Evolutionary conservation across 768 basidiomycete genomes (phyloP).

Genomic region (Macrolepiota dolichaula): DNA sequence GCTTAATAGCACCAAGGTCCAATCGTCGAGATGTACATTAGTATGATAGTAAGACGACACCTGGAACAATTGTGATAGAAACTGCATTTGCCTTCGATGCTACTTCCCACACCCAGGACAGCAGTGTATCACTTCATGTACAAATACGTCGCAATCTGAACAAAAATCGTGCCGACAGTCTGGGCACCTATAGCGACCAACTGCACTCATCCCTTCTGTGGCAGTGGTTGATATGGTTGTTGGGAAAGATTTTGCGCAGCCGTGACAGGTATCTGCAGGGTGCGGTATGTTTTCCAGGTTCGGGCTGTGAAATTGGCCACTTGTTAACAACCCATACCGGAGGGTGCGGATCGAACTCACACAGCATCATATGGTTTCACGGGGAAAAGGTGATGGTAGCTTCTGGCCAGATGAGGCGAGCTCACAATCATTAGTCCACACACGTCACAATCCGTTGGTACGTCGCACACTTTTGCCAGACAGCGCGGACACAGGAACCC

Average conservation of each 20-base stretch:
- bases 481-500: conserved; percentile 97
- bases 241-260: conserved; percentile 74
- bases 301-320: conserved; percentile 26
- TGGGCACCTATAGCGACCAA: conserved; percentile 87
- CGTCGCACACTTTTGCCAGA: conserved; percentile 90
- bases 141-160: conserved; percentile 92
- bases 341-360: conserved; percentile 45
- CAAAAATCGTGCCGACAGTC: conserved; percentile 89
- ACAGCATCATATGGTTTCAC: conserved; percentile 81
- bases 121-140: conserved; percentile 92
- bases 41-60: no score
- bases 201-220: conserved; percentile 72
- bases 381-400: conserved; percentile 94
- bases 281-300: conserved; percentile 33
- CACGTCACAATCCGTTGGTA: conserved; percentile 96
- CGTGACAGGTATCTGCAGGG: conserved; percentile 57
- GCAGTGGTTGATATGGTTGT: conserved; percentile 30
- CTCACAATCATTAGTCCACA: conserved; percentile 98
- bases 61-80: neutral
- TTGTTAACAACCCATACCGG: conserved; percentile 1
- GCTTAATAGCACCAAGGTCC: neutral
- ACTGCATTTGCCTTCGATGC: neutral
- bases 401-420: conserved; percentile 94
- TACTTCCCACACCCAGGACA: conserved; percentile 82
- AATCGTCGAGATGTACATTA: no score